Conservation (phyloP, 2,329 filamentous ascomycete genomes). For the Diaporthe caulivora region DNA sequence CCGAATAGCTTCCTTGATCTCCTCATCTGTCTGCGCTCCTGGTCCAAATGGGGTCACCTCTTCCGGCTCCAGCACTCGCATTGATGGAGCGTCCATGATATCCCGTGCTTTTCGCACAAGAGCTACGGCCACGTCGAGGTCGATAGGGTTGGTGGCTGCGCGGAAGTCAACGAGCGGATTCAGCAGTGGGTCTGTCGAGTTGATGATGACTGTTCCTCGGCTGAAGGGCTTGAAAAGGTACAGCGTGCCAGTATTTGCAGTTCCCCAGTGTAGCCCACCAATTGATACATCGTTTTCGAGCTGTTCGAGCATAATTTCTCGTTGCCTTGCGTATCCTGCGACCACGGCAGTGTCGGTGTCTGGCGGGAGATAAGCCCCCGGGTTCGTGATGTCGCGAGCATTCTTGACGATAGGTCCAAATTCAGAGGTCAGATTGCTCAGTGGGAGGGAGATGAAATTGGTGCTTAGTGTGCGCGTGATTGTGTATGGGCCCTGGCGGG, state of each 20-base stretch:
- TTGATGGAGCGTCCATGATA: slow-evolving; percentile 1
- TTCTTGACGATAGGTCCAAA: not conserved
- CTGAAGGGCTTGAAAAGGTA: slow-evolving; percentile 54
- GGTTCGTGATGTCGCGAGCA: not conserved
- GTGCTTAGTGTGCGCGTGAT: slow-evolving; percentile 6
- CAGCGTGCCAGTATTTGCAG: slow-evolving; percentile 46
- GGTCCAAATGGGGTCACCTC: slow-evolving; percentile 1
- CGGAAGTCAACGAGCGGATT: slow-evolving; percentile 55
- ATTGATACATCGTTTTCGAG: not conserved
- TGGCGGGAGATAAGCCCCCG: not conserved
- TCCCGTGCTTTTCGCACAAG: slow-evolving; percentile 46
- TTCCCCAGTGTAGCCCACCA: slow-evolving; percentile 46
- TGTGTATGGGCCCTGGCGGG: not conserved
- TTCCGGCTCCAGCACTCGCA: not conserved
- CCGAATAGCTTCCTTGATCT: not conserved
- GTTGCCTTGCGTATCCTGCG: not conserved
- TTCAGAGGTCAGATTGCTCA: not conserved
- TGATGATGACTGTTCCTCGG: slow-evolving; percentile 54
- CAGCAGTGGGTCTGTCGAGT: slow-evolving; percentile 49
- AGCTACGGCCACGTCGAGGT: slow-evolving; percentile 50
- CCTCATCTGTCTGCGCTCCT: not conserved
- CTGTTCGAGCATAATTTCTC: not conserved
- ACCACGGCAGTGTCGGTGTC: not conserved
- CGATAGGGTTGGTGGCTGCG: slow-evolving; percentile 53
- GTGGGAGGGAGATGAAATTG: slow-evolving; percentile 13